Base-by-base conservation (phyloP, 2,329 filamentous ascomycete genomes). In the Arthrinium phaeospermum region DNA sequence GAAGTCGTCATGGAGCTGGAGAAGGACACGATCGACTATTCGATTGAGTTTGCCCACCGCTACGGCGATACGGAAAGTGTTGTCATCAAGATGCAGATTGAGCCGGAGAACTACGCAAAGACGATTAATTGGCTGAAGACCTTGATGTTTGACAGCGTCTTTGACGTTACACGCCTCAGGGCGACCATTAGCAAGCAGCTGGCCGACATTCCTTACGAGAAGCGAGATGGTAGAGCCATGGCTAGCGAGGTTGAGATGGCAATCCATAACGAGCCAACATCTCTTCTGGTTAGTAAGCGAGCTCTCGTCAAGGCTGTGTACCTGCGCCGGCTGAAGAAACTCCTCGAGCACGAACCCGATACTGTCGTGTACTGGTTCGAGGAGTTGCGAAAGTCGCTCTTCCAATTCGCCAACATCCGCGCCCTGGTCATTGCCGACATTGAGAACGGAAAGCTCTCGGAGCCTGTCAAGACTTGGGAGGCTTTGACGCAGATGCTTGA, bases 1-100 rank as follows among this genome's bases (percentile, higher is more conserved):
- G 90, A 98, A 74, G 94, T 98, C 3, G 95, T 98, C 64, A 94
- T 94, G 79, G 91, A 95, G 79, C 88, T 99, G 4, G 96, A 99
- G 82, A 91, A 92, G 78, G 95, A 98, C 77, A 98, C 96, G 0
- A 91, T 98, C 72, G 92, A 91, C 75, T 98, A 98, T 81, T 86
- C 85, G 1, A 90, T 98, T 75, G 90, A 91, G 73, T 90, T 90
- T 2, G 93, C 91, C 7, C 87, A 88, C 24, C 86, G 87, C 46
- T 84, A 97, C 64, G 92, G 93, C 46, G 95, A 97, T 79, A 88
- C 91, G 0, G 96, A 99, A 81, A 92, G 95, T 81, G 84, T 98
- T 41, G 89, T 91, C 72, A 90, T 98, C 68, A 90, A 91, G 75
- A 93, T 99, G 82, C 92, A 96, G 77, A 91, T 96, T 8, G 96